Evolutionary conservation across 2,329 filamentous ascomycete genomes (phyloP).

Genomic region (Epicoccum sorghinum): DNA sequence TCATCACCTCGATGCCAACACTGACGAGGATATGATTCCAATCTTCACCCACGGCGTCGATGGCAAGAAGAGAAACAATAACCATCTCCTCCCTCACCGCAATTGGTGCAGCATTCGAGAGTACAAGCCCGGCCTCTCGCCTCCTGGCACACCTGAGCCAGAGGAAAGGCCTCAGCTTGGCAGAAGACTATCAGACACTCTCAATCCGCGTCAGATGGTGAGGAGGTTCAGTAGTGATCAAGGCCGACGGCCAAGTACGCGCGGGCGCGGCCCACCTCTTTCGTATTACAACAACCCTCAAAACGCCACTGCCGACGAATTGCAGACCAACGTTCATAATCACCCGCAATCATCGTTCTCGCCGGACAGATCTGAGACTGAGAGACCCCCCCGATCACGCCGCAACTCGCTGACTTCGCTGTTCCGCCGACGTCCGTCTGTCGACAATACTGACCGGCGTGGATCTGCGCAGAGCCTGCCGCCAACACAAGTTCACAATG

Average conservation of each 20-base stretch:
- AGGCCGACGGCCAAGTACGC: constrained; percentile 30
- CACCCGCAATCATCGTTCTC: constrained; percentile 45
- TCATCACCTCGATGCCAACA: constrained; percentile 70
- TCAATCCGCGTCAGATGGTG: constrained; percentile 49
- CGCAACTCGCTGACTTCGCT: constrained; percentile 43
- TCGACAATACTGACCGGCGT: constrained; percentile 32
- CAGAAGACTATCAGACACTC: constrained; percentile 43
- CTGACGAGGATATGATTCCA: constrained; percentile 94
- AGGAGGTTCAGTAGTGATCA: constrained; percentile 47
- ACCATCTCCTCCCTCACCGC: constrained; percentile 81
- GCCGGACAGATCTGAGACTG: constrained; percentile 38
- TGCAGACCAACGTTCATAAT: constrained; percentile 27
- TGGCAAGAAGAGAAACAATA: constrained; percentile 88
- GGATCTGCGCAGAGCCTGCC: constrained; percentile 36
- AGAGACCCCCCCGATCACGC: constrained; percentile 37
- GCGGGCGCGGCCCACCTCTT: constrained; percentile 43
- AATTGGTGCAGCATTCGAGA: constrained; percentile 95
- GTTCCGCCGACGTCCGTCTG: constrained; percentile 43
- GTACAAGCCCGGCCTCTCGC: constrained; percentile 73
- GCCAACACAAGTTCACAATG: constrained; percentile 18
- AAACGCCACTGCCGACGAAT: constrained; percentile 40
- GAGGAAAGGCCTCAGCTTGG: constrained; percentile 29
- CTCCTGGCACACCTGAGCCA: constrained; percentile 65
- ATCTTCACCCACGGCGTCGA: constrained; percentile 91
- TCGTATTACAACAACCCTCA: constrained; percentile 48